Base-by-base conservation (phyloP, 1,139 yeast species). In the Suhomyces bolitotheri region DNA sequence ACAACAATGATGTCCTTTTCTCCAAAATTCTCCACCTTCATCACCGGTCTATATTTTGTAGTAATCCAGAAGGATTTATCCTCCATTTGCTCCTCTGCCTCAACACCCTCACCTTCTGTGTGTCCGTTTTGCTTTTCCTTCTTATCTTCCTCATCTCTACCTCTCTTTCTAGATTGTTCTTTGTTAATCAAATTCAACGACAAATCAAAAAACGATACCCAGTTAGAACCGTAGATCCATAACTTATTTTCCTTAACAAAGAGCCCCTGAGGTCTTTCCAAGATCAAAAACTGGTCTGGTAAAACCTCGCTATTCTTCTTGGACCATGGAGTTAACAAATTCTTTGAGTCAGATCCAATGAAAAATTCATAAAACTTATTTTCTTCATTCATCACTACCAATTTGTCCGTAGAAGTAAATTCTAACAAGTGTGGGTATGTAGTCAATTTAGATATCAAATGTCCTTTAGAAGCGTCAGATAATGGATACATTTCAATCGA, bases 221-320 rank as follows among this genome's bases (percentile, higher is more conserved):
- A 92, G 34, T 77, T 76, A n/a, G 86, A 73, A 3, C 97, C 96
- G 76, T 86, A 89, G 14, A 89, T 60, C 97, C 97, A 90, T 17
- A 84, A 66, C 38, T 56, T 61, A 12, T 36, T 27, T 9, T 42
- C 51, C 34, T 73, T 66, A 2, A 64, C 53, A 52, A 85, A 87
- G 17, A 85, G 60, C 7, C 96, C 96, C 45, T 78, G 73, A 38
- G 95, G 84, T 50, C 82, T 81, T 20, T 74, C 78, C 40, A 78
- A 66, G 6, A 70, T 60, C 21, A 73, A 58, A 44, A 85, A 79
- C 45, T 80, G 80, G 26, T 66, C 67, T 4, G 97, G 97, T 44
- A 90, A 62, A 37, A 76, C 70, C 38, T 84, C 94, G 15, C 88
- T 75, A 59, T 88, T 88, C 37, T 75, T 67, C 47, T 78, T 78